Evolutionary conservation across 306 rosid genomes (phyloP).

Genomic region (Begonia peltatifolia): DNA sequence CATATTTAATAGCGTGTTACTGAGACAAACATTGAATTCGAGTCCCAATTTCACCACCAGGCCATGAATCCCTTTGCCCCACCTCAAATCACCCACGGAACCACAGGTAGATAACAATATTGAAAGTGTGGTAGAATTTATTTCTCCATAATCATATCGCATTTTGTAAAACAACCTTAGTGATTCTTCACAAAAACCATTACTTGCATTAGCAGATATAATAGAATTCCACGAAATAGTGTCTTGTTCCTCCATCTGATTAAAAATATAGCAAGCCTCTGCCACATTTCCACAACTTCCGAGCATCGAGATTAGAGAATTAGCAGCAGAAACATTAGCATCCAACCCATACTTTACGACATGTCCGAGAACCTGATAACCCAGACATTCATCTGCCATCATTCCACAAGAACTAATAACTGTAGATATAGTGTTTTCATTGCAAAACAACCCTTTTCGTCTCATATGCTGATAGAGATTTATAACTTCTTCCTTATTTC

Average conservation of each 20-base stretch:
- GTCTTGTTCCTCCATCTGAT: slow-evolving; percentile 57
- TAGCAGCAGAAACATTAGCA: slow-evolving; percentile 50
- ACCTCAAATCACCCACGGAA: slow-evolving; percentile 37
- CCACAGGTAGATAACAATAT: slow-evolving; percentile 49
- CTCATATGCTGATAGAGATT: slow-evolving; percentile 40
- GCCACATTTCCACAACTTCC: slow-evolving; percentile 38
- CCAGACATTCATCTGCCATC: slow-evolving; percentile 43
- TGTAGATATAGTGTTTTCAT: slow-evolving; percentile 54
- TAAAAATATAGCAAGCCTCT: slow-evolving; percentile 52
- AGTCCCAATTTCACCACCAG: slow-evolving; percentile 52
- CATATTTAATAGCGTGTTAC: slow-evolving; percentile 75
- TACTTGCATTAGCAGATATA: slow-evolving; percentile 50
- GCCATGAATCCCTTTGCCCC: slow-evolving; percentile 75
- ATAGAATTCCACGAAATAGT: slow-evolving; percentile 91
- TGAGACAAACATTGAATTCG: slow-evolving; percentile 44
- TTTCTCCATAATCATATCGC: slow-evolving; percentile 32
- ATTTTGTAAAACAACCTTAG: slow-evolving; percentile 36
- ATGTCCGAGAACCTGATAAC: slow-evolving; percentile 55
- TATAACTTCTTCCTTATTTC: slow-evolving; percentile 38
- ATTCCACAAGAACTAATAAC: slow-evolving; percentile 63
- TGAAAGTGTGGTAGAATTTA: slow-evolving; percentile 48
- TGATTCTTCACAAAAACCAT: slow-evolving; percentile 44
- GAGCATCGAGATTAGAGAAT: slow-evolving; percentile 68
- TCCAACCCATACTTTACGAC: slow-evolving; percentile 53
- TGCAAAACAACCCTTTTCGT: slow-evolving; percentile 24